Conservation (phyloP, 495 filamentous ascomycete species). For the Aspergillus funiculosus region DNA sequence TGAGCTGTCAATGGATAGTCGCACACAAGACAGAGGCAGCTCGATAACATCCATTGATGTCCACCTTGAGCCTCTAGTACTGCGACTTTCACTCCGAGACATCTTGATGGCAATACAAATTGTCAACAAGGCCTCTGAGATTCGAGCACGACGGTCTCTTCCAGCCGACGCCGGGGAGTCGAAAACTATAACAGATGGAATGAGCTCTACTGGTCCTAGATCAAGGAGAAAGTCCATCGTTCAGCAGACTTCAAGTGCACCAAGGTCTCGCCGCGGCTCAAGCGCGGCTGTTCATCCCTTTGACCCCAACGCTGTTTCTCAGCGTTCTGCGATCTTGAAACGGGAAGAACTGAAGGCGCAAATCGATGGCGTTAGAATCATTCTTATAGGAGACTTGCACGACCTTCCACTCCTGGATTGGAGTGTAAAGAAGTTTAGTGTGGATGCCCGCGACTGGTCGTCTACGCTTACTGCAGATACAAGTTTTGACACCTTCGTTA, state of each 20-base stretch:
- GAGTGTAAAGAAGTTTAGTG: constrained; percentile 84
- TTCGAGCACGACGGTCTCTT: constrained; percentile 51
- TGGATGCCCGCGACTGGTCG: constrained; percentile 85
- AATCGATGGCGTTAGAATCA: constrained; percentile 82
- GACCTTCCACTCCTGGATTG: constrained; percentile 91
- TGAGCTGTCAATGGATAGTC: constrained; percentile 79
- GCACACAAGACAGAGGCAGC: constrained; percentile 58
- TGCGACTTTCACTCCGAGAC: constrained; percentile 86
- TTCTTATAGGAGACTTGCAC: constrained; percentile 91
- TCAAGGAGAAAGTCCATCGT: constrained; percentile 54
- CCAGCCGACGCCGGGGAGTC: constrained; percentile 48
- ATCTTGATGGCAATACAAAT: constrained; percentile 92
- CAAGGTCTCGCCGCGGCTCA: constrained; percentile 30
- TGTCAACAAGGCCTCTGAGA: constrained; percentile 83
- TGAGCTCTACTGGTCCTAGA: constrained; percentile 44
- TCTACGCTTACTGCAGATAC: constrained; percentile 80
- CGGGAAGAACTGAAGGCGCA: constrained; percentile 80
- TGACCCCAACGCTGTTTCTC: constrained; percentile 17
- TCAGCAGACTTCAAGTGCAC: constrained; percentile 55
- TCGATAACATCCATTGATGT: constrained; percentile 72
- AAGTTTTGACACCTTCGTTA: constrained; percentile 84
- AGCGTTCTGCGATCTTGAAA: constrained; percentile 55
- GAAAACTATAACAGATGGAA: constrained; percentile 63
- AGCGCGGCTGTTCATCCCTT: constrained; percentile 32
- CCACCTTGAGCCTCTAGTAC: constrained; percentile 86